phyloP scores from a whole-genome alignment of 2,329 filamentous ascomycete species.

The Pseudogymnoascus sp. region DNA sequence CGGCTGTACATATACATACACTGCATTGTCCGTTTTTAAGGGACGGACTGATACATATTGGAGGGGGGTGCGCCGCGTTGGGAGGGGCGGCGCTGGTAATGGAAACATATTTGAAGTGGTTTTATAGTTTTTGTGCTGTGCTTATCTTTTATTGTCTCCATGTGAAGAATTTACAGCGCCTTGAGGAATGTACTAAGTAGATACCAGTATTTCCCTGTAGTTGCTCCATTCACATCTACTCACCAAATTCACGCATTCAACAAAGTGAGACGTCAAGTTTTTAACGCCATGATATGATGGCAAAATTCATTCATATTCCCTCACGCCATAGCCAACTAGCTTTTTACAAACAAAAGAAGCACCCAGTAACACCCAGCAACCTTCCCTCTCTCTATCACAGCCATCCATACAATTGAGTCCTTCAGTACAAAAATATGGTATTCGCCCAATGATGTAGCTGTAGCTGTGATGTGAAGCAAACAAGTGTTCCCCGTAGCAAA shows the following conservation, averaged over 20 bases:
- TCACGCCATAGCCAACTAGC: constrained; percentile 8
- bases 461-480: not conserved
- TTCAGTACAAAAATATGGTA: not conserved
- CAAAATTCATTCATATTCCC: constrained; percentile 8
- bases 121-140: not conserved
- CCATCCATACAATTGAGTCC: not conserved
- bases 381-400: not conserved
- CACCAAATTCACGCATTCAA: not conserved
- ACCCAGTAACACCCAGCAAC: constrained; percentile 7
- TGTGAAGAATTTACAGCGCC: not conserved
- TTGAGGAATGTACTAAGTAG: not conserved
- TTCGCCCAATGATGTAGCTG: not conserved
- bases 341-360: not conserved
- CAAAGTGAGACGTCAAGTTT: not conserved
- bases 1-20: constrained; percentile 4
- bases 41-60: not conserved
- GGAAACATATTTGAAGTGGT: not conserved
- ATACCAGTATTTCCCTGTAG: not conserved
- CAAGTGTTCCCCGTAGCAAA: not conserved
- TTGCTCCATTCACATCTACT: not conserved
- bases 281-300: not conserved
- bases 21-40: constrained; percentile 3
- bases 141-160: not conserved
- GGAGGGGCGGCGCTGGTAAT: not conserved
- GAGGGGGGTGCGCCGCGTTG: not conserved